These are phyloP conservation scores for Lepidium didymum DNA, from an alignment of 345 rosid genomes.

Conservation along the genomic window DNA sequence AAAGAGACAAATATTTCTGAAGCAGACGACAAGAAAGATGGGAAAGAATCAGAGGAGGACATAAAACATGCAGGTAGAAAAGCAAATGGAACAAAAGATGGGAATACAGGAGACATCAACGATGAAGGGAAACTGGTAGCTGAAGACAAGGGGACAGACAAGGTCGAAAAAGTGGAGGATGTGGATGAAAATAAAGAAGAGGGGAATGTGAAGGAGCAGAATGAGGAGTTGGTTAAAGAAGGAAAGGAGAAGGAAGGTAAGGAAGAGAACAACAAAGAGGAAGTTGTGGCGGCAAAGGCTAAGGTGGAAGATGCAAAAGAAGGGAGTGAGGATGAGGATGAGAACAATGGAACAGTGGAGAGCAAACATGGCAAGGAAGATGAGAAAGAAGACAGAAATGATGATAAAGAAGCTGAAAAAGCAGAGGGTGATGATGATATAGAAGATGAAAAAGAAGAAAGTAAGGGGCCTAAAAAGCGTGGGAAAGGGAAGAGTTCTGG, in stretches of 20 bases:
- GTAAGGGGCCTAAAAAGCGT: conserved; percentile 39
- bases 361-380: conserved; percentile 4
- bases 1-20: conserved; percentile 6
- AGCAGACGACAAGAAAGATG: conserved; percentile 10
- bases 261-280: conserved; percentile 6
- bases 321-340: conserved; percentile 11
- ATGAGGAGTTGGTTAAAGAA: conserved; percentile 21
- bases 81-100: conserved; percentile 21
- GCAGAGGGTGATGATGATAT: conserved; percentile 21
- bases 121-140: conserved; percentile 9
- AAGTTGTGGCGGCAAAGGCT: conserved; percentile 4
- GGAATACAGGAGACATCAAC: conserved; percentile 9
- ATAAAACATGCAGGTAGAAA: conserved; percentile 10
- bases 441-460: conserved; percentile 28
- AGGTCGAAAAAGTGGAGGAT: background rate
- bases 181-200: background rate
- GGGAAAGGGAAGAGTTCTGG: conserved; percentile 34
- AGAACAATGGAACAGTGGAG: conserved; percentile 18
- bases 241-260: conserved; percentile 2
- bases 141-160: conserved; percentile 7
- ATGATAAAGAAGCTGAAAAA: conserved; percentile 16
- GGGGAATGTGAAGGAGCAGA: background rate
- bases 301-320: conserved; percentile 11
- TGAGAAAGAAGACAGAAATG: conserved; percentile 1
- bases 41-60: conserved; percentile 15